Evolutionary conservation across 1,284 basidiomycete genomes (phyloP), one percentile per base, ranked within the genome.

Genomic region (Veloboletus limbatus): DNA sequence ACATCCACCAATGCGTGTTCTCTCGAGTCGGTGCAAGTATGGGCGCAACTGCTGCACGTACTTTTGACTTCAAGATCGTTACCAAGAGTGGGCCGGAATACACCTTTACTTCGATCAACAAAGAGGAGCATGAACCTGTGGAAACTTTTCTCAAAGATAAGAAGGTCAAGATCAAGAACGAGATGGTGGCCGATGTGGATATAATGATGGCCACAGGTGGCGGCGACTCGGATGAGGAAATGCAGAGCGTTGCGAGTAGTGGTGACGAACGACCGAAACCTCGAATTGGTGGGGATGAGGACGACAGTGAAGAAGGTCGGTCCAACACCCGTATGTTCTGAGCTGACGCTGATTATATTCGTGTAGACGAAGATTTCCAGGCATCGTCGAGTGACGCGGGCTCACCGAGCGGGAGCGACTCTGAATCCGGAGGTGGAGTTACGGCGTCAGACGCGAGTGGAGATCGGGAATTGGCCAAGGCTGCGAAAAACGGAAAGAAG

Each of bases 131-230:
- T 56, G 88, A 91, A 50, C 77, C 82, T 7, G 88, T 93, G 35
- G 91, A 93, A 59, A 74, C 78, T 21, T 97, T 91, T 70, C 73
- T 99, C 54, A 82, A 84, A 56, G 85, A 88, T 41, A 96, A 97
- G 76, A 96, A 95, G 68, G 81, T 98, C 54, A 81, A 86, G 57
- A 81, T 97, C 52, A 97, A 98, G 81, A 97, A 95, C 68, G 94
- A 97, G 79, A 94, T 97, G 80, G 87, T 92, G 49, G 77, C 80
- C 9, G 96, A 97, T 60, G 86, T 85, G 16, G 87, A 89, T 43
- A 70, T 86, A 62, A 71, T 84, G 55, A 72, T 88, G 49, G 85
- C 84, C 21, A 86, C 78, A 22, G 82, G 71, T 21, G 86, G 70
- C 4, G 79, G 78, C 14, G 85, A 90, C 54, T 86, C 91, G 47